A percentile compares a stretch with the other conserved stretches of the same genome.
Conservation (phyloP, 805 yeast genomes). For the Candida coleopterorum region DNA sequence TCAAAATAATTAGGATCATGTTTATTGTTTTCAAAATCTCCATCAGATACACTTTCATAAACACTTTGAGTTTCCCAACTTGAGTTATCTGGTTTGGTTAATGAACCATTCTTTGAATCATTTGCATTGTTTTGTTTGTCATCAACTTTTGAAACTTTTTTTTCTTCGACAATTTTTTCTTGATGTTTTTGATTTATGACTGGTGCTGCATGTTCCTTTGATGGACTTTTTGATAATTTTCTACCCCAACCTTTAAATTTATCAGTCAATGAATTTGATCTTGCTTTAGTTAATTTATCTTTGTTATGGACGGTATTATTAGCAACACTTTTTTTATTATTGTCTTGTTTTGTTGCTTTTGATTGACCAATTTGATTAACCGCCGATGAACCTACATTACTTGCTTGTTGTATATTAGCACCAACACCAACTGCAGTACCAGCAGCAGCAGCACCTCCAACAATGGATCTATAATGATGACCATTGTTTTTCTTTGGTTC, state of each 20-base stretch:
- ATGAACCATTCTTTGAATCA: constrained; percentile 1
- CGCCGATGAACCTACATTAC: constrained; percentile 2
- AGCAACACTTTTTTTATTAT: too few species aligned
- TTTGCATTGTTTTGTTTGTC: constrained; percentile 3
- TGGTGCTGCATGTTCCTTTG: constrained; percentile 5
- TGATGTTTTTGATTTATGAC: constrained; percentile 1
- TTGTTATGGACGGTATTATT: too few species aligned
- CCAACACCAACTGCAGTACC: constrained; percentile 8
- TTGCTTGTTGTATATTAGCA: constrained; percentile 3
- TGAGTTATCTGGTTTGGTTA: constrained; percentile 5
- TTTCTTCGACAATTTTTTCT: constrained; percentile 1
- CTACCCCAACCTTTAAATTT: constrained; percentile 9
- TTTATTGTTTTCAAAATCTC: constrained; percentile 41
- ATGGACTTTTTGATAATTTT: constrained; percentile 8
- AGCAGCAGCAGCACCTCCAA: constrained; percentile 7
- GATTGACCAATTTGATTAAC: neutral
- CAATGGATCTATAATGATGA: constrained; percentile 2
- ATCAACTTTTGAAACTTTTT: constrained; percentile 5
- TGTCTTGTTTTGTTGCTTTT: neutral
- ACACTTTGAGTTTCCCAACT: constrained; percentile 14
- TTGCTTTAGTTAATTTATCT: constrained; percentile 1
- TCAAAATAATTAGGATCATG: constrained; percentile 48
- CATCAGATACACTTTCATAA: constrained; percentile 47
- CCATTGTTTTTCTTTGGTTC: neutral
- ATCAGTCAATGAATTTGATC: constrained; percentile 6